These are phyloP conservation scores for Chondrus crispus DNA, from an alignment of 23 red algal species.

Conservation along the genomic window DNA sequence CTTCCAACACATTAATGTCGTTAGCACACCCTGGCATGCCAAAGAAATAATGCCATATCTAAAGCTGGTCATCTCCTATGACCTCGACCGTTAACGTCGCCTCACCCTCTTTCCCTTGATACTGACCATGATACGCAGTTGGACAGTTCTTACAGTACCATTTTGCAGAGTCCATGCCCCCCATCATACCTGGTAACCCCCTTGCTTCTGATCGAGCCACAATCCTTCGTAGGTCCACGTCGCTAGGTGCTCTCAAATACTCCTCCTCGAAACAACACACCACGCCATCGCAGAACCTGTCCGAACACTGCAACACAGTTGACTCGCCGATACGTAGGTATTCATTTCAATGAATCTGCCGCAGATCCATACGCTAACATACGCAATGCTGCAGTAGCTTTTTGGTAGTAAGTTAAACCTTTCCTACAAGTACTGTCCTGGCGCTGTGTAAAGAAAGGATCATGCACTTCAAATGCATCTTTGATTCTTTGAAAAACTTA, in stretches of 20 bases:
- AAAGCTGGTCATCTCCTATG: not conserved
- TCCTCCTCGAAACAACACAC: not conserved
- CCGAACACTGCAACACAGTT: not conserved
- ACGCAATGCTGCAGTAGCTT: not conserved
- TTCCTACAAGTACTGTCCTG: not conserved
- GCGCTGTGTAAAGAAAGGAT: not conserved
- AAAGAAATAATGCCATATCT: constrained; percentile 36
- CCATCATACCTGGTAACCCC: constrained; percentile 1
- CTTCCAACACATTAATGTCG: not conserved
- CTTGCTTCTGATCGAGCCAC: not conserved
- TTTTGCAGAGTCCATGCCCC: not conserved
- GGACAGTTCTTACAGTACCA: constrained; percentile 29
- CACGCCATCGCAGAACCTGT: not conserved
- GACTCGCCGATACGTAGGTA: not conserved
- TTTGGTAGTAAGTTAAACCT: not conserved
- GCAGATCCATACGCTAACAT: constrained; percentile 1
- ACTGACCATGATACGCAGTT: not conserved
- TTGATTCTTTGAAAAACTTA: not conserved
- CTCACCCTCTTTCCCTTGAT: not conserved
- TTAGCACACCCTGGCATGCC: not conserved
- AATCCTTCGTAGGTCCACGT: not conserved
- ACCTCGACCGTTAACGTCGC: not conserved
- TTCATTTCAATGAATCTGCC: not conserved
- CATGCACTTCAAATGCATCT: not conserved
- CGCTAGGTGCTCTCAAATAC: not conserved